Evolutionary conservation across 2,329 filamentous ascomycete species (phyloP).

Genomic region (Paecilomyces niveus): DNA sequence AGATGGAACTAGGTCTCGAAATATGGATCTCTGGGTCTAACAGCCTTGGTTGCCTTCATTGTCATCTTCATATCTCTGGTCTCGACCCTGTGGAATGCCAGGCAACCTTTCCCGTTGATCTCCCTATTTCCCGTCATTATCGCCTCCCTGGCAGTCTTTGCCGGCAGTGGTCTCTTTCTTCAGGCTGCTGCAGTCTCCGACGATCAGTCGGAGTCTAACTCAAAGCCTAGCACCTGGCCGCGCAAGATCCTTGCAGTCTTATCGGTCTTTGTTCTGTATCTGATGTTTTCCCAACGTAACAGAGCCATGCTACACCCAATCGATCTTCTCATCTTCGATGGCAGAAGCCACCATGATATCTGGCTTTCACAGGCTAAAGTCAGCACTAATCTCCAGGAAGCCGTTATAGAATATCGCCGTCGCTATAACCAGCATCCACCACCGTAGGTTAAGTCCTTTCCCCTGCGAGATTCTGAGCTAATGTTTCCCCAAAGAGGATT

Average conservation of each 20-base stretch:
- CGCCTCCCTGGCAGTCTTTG: slow-evolving; percentile 24
- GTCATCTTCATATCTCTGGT: slow-evolving; percentile 25
- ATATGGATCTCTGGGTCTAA: slow-evolving; percentile 32
- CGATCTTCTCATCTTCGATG: slow-evolving; percentile 47
- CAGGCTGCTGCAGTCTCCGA: slow-evolving; percentile 17
- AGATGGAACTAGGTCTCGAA: slow-evolving; percentile 28
- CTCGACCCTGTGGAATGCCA: slow-evolving; percentile 23
- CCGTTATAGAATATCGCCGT: slow-evolving; percentile 44
- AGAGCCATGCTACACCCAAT: slow-evolving; percentile 47
- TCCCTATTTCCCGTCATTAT: slow-evolving; percentile 18
- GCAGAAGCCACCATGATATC: slow-evolving; percentile 39
- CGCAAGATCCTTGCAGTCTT: slow-evolving; percentile 34
- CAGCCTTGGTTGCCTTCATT: slow-evolving; percentile 30
- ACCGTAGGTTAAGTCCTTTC: slow-evolving; percentile 31
- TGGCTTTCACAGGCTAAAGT: slow-evolving; percentile 43
- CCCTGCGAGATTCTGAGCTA: slow-evolving; percentile 1
- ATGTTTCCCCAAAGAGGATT: slow-evolving; percentile 38
- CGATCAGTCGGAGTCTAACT: slow-evolving; percentile 21
- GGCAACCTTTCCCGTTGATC: slow-evolving; percentile 26
- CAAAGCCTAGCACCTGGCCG: slow-evolving; percentile 21
- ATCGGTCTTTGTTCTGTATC: slow-evolving; percentile 34
- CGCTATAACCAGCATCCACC: slow-evolving; percentile 51
- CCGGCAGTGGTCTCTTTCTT: slow-evolving; percentile 21
- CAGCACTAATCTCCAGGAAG: slow-evolving; percentile 43
- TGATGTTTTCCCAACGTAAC: slow-evolving; percentile 35